Percentiles rank a stretch among this genome's conserved stretches.
These are phyloP conservation scores for Cercophora samala DNA, from an alignment of 495 filamentous ascomycete genomes.

Conservation along the genomic window DNA sequence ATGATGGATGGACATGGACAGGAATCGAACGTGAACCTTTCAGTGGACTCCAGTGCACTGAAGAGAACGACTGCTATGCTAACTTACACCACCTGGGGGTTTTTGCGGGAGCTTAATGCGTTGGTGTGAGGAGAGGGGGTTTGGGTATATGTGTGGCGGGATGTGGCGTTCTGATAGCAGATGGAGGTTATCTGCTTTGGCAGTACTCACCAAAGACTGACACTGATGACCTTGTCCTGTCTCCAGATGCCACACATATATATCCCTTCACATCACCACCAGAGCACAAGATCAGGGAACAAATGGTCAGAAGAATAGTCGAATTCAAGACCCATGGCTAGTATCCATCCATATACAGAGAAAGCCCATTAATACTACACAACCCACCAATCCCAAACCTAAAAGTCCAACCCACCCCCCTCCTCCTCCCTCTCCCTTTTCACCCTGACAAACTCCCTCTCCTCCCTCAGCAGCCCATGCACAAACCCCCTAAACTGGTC, in stretches of 20 bases:
- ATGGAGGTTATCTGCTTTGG: too few species aligned
- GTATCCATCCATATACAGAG: not conserved
- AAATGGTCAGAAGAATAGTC: not conserved
- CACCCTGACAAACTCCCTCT: conserved; percentile 62
- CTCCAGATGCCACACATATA: too few species aligned
- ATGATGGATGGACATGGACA: too few species aligned
- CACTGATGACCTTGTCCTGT: too few species aligned
- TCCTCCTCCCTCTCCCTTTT: conserved; percentile 62
- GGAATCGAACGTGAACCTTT: too few species aligned
- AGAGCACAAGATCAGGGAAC: not conserved
- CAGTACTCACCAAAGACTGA: too few species aligned
- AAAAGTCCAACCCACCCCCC: conserved; percentile 22
- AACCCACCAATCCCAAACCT: not conserved
- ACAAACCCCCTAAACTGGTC: conserved; percentile 86
- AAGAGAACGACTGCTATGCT: too few species aligned
- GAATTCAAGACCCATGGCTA: not conserved
- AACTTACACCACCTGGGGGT: too few species aligned
- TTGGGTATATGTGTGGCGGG: too few species aligned
- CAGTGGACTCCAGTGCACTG: too few species aligned
- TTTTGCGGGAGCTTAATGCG: not conserved
- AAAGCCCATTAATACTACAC: not conserved
- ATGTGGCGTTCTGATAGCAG: too few species aligned
- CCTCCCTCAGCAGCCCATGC: conserved; percentile 71
- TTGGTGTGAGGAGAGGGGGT: not conserved
- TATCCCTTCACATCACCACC: too few species aligned